Percentiles rank a stretch among this genome's conserved stretches.
phyloP scores from a whole-genome alignment of 2,329 filamentous ascomycete genomes.

The Raffaelea ambrosiae region DNA sequence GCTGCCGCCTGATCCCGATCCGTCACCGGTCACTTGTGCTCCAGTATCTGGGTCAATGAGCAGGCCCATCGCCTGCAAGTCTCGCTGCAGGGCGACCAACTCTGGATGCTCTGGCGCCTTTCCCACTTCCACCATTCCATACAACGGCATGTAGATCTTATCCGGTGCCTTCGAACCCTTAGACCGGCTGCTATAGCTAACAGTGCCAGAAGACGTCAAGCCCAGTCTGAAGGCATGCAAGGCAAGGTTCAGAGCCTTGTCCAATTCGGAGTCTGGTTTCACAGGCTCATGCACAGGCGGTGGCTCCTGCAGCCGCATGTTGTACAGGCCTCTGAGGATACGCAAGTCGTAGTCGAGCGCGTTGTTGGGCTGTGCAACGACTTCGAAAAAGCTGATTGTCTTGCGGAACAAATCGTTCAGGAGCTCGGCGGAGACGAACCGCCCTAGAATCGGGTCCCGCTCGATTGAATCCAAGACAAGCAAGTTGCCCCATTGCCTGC shows the following conservation, averaged over 20 bases:
- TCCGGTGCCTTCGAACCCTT: background rate
- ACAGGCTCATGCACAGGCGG: no score
- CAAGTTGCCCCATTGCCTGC: slow-evolving; percentile 92
- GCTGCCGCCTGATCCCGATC: no score
- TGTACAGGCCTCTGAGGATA: slow-evolving; percentile 54
- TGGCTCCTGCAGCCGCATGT: slow-evolving; percentile 1
- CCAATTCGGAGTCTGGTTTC: no score
- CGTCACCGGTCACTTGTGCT: background rate
- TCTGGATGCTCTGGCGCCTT: no score
- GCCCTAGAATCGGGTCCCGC: slow-evolving; percentile 52
- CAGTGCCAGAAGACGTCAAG: no score
- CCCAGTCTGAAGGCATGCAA: no score
- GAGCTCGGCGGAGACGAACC: slow-evolving; percentile 45
- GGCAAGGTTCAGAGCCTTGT: no score
- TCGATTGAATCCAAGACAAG: slow-evolving; percentile 80
- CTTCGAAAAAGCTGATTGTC: slow-evolving; percentile 68
- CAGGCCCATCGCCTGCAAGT: no score
- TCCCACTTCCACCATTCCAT: background rate
- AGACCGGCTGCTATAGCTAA: no score
- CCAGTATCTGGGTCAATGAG: background rate
- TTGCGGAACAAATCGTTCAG: slow-evolving; percentile 56
- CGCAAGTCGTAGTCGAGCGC: slow-evolving; percentile 65
- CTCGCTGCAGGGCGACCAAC: no score
- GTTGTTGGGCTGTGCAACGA: slow-evolving; percentile 64
- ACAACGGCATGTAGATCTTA: background rate